These are phyloP conservation scores for Mortierella alpina DNA, from an alignment of 192 early-diverging fungal species.

Conservation along the genomic window DNA sequence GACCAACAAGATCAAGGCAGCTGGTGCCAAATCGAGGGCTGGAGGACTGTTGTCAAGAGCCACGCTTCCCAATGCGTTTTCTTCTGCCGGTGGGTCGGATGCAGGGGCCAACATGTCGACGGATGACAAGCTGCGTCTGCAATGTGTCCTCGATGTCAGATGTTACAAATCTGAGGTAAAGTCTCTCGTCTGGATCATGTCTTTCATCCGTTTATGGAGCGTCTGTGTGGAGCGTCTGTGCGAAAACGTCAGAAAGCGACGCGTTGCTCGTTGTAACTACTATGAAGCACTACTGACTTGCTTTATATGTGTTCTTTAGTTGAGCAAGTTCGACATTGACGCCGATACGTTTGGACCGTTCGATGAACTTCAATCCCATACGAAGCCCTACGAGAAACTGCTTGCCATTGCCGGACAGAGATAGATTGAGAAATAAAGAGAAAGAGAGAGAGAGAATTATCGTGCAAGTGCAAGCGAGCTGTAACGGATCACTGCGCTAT, in stretches of 20 bases:
- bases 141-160: constrained; percentile 63
- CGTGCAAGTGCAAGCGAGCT: too few relatives aligned
- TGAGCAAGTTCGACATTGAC: constrained; percentile 31
- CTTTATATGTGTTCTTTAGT: not conserved
- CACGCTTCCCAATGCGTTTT: constrained; percentile 7
- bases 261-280: not conserved
- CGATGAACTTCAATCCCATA: constrained; percentile 22
- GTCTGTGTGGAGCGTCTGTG: too few relatives aligned
- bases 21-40: constrained; percentile 7
- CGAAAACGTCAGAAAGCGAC: not conserved
- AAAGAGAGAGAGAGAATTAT: too few relatives aligned
- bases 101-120: constrained; percentile 54
- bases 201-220: not conserved
- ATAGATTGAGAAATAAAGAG: too few relatives aligned
- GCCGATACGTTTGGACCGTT: constrained; percentile 33
- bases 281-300: not conserved
- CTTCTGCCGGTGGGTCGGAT: constrained; percentile 5
- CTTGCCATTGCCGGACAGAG: not conserved
- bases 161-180: constrained; percentile 64
- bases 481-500: too few relatives aligned
- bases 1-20: constrained; percentile 11
- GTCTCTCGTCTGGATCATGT: not conserved
- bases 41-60: not conserved
- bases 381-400: constrained; percentile 28
- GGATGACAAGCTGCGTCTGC: constrained; percentile 68